Evolutionary conservation across 1,284 basidiomycete genomes (phyloP).

Genomic region (Malassezia furfur): DNA sequence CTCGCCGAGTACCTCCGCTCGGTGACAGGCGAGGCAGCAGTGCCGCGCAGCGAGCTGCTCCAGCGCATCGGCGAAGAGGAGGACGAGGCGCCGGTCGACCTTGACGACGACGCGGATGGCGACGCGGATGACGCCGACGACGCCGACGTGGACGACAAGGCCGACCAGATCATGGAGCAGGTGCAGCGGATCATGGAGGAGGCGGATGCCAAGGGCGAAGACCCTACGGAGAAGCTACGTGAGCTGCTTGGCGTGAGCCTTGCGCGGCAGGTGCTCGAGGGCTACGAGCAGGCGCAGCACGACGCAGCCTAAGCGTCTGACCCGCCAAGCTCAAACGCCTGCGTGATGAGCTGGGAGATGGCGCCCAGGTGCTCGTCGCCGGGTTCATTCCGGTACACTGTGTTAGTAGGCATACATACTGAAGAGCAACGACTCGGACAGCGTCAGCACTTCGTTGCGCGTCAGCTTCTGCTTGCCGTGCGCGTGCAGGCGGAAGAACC

Average conservation of each 20-base stretch:
- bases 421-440: constrained; percentile 78
- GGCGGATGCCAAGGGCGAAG: constrained; percentile 25
- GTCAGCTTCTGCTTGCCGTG: constrained; percentile 88
- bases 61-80: constrained; percentile 12
- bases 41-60: constrained; percentile 4
- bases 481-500: constrained; percentile 86
- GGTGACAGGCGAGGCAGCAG: constrained; percentile 28
- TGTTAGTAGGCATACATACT: constrained; percentile 60
- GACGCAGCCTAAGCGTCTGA: not conserved
- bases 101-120: constrained; percentile 16
- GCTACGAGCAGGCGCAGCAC: constrained; percentile 6
- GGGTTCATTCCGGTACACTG: constrained; percentile 90
- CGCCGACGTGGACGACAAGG: constrained; percentile 18
- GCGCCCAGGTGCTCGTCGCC: constrained; percentile 82
- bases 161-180: constrained; percentile 27
- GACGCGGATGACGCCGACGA: constrained; percentile 13
- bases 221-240: constrained; percentile 28
- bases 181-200: constrained; percentile 31
- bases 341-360: constrained; percentile 39
- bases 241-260: constrained; percentile 32
- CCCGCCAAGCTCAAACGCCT: constrained; percentile 26
- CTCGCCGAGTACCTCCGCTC: constrained; percentile 30
- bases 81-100: constrained; percentile 14
- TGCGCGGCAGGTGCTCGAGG: constrained; percentile 31
- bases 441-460: constrained; percentile 80